phyloP scores from a whole-genome alignment of 202 grass and related monocot species.

The Musa balbisiana region DNA sequence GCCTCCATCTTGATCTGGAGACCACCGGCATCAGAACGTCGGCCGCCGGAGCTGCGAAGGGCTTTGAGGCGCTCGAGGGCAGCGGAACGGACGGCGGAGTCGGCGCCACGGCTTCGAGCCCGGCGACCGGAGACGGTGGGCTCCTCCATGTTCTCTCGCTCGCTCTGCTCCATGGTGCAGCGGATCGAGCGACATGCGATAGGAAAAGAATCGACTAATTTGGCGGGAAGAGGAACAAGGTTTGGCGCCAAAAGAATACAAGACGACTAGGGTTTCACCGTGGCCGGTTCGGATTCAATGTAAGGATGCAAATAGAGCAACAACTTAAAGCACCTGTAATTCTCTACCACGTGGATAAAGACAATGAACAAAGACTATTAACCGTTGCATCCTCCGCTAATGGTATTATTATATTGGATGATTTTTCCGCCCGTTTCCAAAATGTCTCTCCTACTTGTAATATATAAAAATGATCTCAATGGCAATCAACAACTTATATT shows the following conservation, averaged over 20 bases:
- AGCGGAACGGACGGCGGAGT: slow-evolving; percentile 40
- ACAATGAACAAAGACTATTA: too few species aligned
- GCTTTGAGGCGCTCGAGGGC: slow-evolving; percentile 65
- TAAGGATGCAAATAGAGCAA: not conserved
- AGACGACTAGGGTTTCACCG: not conserved
- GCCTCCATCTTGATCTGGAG: slow-evolving; percentile 68
- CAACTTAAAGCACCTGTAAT: not conserved
- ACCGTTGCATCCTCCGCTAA: too few species aligned
- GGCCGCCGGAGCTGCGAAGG: slow-evolving; percentile 21
- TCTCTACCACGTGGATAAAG: not conserved
- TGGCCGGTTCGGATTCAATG: not conserved
- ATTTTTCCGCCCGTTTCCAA: too few species aligned
- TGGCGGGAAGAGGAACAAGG: not conserved
- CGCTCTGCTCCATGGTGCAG: not conserved
- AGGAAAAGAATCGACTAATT: not conserved
- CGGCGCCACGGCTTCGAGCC: slow-evolving; percentile 36
- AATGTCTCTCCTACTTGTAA: too few species aligned
- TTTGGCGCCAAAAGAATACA: not conserved
- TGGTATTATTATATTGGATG: too few species aligned
- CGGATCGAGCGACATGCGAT: not conserved
- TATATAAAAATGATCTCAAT: too few species aligned
- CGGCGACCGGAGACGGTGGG: slow-evolving; percentile 39
- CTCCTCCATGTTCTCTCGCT: slow-evolving; percentile 33
- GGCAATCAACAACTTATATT: too few species aligned
- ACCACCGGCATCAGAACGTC: slow-evolving; percentile 26